Conservation (phyloP, 257 asterid genomes). For the Scutellaria galericulata region DNA sequence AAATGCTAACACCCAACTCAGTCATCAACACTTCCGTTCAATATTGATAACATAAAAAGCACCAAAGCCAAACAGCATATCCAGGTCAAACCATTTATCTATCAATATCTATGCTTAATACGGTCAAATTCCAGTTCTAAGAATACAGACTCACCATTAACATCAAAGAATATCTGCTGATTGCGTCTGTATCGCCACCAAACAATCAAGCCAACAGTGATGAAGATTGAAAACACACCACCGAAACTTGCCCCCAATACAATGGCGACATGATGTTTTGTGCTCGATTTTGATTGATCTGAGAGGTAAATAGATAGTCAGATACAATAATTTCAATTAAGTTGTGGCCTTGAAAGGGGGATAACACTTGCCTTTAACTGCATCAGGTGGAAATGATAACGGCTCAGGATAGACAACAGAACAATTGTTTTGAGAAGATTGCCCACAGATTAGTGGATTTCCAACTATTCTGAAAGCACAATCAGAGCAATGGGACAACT, state of each 20-base stretch:
- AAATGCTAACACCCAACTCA: neutral
- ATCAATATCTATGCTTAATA: neutral
- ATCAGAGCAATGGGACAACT: conserved; percentile 29
- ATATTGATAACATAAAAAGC: neutral
- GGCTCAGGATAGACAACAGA: conserved; percentile 83
- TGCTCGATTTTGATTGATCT: conserved; percentile 63
- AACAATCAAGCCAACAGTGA: conserved; percentile 55
- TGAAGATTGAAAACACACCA: conserved; percentile 54
- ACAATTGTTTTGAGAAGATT: conserved; percentile 67
- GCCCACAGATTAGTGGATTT: conserved; percentile 85
- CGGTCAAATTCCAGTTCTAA: neutral
- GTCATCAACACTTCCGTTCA: neutral
- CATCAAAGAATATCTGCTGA: conserved; percentile 94
- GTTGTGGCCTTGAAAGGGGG: neutral
- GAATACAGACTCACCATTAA: conserved; percentile 62
- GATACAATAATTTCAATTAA: neutral
- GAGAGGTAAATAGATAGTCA: conserved; percentile 29
- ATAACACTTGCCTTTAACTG: conserved; percentile 52
- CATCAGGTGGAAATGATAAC: conserved; percentile 72
- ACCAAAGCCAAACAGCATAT: neutral
- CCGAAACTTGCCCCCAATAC: conserved; percentile 75
- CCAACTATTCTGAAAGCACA: conserved; percentile 69
- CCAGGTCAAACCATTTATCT: neutral
- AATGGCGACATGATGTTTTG: conserved; percentile 63
- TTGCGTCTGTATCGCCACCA: conserved; percentile 86